Evolutionary conservation across 371 early-diverging fungal genomes (phyloP).

Genomic region (Chytridium lagenaria): DNA sequence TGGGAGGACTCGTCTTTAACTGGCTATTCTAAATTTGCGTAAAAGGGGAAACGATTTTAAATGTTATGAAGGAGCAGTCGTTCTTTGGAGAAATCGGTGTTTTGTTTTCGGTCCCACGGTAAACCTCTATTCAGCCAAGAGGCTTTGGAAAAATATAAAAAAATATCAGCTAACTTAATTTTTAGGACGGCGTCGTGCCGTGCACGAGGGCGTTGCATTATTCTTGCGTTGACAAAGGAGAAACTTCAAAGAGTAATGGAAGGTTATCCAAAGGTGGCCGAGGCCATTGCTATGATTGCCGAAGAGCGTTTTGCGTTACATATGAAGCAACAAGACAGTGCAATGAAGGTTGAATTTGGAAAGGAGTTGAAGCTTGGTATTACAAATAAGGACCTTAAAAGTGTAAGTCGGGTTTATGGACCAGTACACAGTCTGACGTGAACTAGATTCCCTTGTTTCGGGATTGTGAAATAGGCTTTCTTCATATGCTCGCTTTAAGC

Average conservation of each 20-base stretch:
- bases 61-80: conserved; percentile 56
- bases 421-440: not conserved
- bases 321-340: conserved; percentile 51
- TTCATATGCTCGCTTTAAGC: conserved; percentile 52
- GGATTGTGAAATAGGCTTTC: conserved; percentile 53
- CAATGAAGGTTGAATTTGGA: conserved; percentile 51
- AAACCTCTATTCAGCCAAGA: not conserved
- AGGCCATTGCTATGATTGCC: conserved; percentile 48
- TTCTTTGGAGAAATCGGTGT: conserved; percentile 61
- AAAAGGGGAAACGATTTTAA: conserved; percentile 54
- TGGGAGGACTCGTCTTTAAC: conserved; percentile 7
- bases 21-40: not conserved
- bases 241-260: conserved; percentile 38
- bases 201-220: conserved; percentile 50
- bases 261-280: conserved; percentile 46
- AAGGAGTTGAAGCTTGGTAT: conserved; percentile 55
- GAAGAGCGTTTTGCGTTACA: conserved; percentile 52
- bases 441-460: conserved; percentile 55
- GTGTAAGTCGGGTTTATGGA: conserved; percentile 37
- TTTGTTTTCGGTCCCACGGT: conserved; percentile 55
- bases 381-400: conserved; percentile 52
- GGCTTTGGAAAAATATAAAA: not conserved
- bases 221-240: conserved; percentile 56
- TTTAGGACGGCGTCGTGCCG: conserved; percentile 56
- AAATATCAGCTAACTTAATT: too few species aligned